Conservation (phyloP, 2,329 filamentous ascomycete species). For the Pseudogymnoascus sp. region DNA sequence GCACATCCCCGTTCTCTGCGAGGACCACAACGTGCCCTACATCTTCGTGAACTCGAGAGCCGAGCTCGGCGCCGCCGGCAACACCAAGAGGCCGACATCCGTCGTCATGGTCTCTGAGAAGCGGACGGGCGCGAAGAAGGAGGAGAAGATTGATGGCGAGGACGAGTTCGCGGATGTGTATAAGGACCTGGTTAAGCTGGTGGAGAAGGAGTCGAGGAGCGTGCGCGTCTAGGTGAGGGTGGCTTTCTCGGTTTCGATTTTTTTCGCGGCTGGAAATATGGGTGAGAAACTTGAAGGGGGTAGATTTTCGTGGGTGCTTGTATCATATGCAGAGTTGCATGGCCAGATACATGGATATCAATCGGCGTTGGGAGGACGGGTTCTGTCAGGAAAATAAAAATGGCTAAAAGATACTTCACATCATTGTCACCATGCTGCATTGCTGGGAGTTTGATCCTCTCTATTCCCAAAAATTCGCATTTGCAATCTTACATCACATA, state of each 20-base stretch:
- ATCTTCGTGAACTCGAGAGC: conserved; percentile 89
- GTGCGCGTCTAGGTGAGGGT: conserved; percentile 25
- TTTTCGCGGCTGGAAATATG: background rate
- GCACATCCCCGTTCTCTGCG: conserved; percentile 94
- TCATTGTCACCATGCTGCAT: conserved; percentile 2
- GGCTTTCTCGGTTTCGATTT: background rate
- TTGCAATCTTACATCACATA: background rate
- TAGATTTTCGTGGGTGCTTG: conserved; percentile 4
- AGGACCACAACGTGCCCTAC: conserved; percentile 96
- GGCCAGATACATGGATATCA: conserved; percentile 6
- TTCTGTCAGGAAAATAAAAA: conserved; percentile 4
- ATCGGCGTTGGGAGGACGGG: conserved; percentile 2
- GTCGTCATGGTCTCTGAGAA: conserved; percentile 81
- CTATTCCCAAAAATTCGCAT: background rate
- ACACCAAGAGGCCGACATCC: conserved; percentile 92
- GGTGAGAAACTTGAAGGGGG: background rate
- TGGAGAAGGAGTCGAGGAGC: conserved; percentile 56
- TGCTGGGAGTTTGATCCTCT: background rate
- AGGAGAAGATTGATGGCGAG: conserved; percentile 38
- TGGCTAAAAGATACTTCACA: background rate
- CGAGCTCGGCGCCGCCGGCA: conserved; percentile 86
- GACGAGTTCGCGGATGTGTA: conserved; percentile 58
- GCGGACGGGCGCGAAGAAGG: conserved; percentile 33
- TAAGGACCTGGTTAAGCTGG: conserved; percentile 56
- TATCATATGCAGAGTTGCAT: conserved; percentile 8